phyloP scores from a whole-genome alignment of 2,329 filamentous ascomycete species.

The Monosporascus sp. region DNA sequence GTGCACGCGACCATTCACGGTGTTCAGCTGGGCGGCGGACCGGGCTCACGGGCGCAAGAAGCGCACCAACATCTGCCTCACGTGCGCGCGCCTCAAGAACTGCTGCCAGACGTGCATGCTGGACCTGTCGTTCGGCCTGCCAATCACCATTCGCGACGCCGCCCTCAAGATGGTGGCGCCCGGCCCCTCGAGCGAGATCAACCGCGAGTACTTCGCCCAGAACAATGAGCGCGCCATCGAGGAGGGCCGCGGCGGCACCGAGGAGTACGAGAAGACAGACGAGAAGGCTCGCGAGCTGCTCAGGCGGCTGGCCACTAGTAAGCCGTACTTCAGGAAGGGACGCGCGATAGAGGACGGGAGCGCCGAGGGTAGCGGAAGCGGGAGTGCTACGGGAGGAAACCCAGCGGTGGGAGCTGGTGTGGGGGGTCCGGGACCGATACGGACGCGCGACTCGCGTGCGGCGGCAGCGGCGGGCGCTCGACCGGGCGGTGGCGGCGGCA shows the following conservation, averaged over 20 bases:
- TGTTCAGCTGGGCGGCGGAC: slow-evolving; percentile 92
- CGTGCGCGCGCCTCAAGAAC: slow-evolving; percentile 95
- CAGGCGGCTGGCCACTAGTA: slow-evolving; percentile 78
- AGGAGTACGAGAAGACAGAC: slow-evolving; percentile 94
- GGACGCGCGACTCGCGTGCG: slow-evolving; percentile 62
- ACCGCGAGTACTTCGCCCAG: slow-evolving; percentile 95
- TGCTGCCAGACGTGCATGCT: slow-evolving; percentile 99
- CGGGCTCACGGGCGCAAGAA: slow-evolving; percentile 83
- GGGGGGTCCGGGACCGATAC: slow-evolving; percentile 68
- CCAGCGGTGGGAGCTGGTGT: slow-evolving; percentile 49
- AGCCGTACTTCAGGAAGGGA: slow-evolving; percentile 92
- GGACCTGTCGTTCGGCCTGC: slow-evolving; percentile 90
- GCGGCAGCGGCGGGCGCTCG: slow-evolving; percentile 44
- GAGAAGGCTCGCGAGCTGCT: slow-evolving; percentile 91
- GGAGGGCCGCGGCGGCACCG: slow-evolving; percentile 76
- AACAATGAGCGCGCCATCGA: slow-evolving; percentile 95
- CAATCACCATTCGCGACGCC: slow-evolving; percentile 90
- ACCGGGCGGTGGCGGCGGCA: slow-evolving; percentile 32
- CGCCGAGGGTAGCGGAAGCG: slow-evolving; percentile 30
- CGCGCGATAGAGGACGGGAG: slow-evolving; percentile 60
- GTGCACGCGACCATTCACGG: slow-evolving; percentile 91
- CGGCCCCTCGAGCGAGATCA: slow-evolving; percentile 85
- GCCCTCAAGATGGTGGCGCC: slow-evolving; percentile 97
- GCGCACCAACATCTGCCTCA: slow-evolving; percentile 91
- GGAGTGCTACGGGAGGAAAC: slow-evolving; percentile 38